Conservation (phyloP, 2,329 filamentous ascomycete species). For the Microascus cirrosus region DNA sequence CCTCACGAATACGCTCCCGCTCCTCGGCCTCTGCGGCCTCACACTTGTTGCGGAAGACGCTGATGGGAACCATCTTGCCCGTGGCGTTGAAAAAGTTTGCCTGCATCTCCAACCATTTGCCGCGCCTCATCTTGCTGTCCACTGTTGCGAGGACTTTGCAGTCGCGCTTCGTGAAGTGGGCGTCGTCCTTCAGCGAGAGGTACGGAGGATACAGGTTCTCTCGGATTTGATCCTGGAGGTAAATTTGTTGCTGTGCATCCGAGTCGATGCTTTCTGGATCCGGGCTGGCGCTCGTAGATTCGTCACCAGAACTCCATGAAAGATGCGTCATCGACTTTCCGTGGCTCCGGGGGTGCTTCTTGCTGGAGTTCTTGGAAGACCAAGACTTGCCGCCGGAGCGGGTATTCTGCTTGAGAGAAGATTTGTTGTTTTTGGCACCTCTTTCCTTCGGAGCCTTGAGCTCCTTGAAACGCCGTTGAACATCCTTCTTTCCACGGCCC, state of each 20-base stretch:
- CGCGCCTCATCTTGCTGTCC: conserved; percentile 18
- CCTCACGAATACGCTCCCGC: conserved; percentile 4
- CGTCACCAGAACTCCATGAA: neutral
- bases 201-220: conserved; percentile 17
- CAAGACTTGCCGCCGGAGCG: neutral
- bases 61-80: conserved; percentile 25
- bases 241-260: conserved; percentile 14
- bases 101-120: conserved; percentile 29
- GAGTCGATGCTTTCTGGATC: conserved; percentile 1
- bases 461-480: conserved; percentile 19
- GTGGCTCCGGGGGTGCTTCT: neutral
- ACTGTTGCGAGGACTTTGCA: conserved; percentile 22
- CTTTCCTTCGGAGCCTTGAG: conserved; percentile 12
- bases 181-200: conserved; percentile 12
- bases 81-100: conserved; percentile 31
- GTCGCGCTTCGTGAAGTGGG: conserved; percentile 16
- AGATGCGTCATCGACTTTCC: conserved; percentile 3
- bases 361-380: neutral
- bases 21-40: conserved; percentile 16
- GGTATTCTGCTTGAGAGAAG: neutral
- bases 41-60: conserved; percentile 22
- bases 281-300: neutral
- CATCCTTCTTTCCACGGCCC: conserved; percentile 15
- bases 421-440: neutral
- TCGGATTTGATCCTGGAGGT: conserved; percentile 19